Conservation (phyloP, 2,329 filamentous ascomycete species). For the Trichophyton mentagrophytes region DNA sequence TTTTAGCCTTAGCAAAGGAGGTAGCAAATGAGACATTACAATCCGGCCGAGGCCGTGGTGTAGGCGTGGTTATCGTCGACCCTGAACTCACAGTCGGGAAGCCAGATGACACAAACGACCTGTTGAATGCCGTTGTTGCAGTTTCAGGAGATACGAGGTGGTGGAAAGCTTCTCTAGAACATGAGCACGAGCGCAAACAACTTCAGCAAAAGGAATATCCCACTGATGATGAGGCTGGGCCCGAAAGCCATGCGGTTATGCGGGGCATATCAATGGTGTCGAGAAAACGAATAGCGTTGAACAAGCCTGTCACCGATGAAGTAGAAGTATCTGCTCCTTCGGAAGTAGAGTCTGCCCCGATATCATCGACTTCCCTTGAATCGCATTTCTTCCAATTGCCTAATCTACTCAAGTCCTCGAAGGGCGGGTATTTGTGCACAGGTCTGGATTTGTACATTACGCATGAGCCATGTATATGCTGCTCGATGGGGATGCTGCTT, state of each 20-base stretch:
- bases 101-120: conserved; percentile 20
- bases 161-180: conserved; percentile 2
- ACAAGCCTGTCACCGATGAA: background rate
- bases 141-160: conserved; percentile 35
- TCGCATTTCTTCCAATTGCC: conserved; percentile 46
- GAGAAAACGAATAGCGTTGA: conserved; percentile 23
- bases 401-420: conserved; percentile 56
- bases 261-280: conserved; percentile 32
- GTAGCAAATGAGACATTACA: conserved; percentile 28
- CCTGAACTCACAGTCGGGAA: conserved; percentile 21
- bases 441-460: conserved; percentile 87
- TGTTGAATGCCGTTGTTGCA: conserved; percentile 29
- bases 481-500: conserved; percentile 90
- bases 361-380: conserved; percentile 15
- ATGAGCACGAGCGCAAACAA: background rate
- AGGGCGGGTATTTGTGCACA: conserved; percentile 85
- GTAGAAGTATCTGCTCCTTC: conserved; percentile 8
- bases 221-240: conserved; percentile 31
- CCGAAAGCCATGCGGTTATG: conserved; percentile 37
- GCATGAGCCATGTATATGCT: conserved; percentile 93
- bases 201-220: background rate
- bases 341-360: conserved; percentile 5
- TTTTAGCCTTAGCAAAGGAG: conserved; percentile 28
- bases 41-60: conserved; percentile 26
- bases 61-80: conserved; percentile 36